Percentiles rank a stretch among this genome's conserved stretches.
These are phyloP conservation scores for Gnetum montanum DNA, from an alignment of 75 land plant species.

Conservation along the genomic window DNA sequence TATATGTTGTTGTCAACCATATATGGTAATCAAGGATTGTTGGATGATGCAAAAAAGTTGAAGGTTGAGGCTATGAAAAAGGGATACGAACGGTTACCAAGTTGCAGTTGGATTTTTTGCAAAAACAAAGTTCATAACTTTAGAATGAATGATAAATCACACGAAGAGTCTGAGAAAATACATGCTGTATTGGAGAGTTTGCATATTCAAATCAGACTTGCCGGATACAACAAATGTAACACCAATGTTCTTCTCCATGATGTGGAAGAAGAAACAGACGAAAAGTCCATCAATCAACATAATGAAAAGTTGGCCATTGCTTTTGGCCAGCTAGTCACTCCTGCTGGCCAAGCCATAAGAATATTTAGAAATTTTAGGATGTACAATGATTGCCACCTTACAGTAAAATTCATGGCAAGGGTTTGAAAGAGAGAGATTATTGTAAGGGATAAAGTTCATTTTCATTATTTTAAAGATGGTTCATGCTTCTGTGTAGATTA, in stretches of 20 bases:
- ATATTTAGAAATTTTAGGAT: not conserved
- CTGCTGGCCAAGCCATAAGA: not conserved
- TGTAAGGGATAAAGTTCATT: not conserved
- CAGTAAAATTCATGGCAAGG: not conserved
- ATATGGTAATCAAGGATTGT: constrained; percentile 9
- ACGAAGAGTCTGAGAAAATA: not conserved
- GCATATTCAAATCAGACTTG: not conserved
- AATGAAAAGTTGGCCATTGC: not conserved
- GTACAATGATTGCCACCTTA: not conserved
- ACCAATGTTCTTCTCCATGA: not conserved
- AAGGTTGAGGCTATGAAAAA: not conserved
- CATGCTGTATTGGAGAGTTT: not conserved
- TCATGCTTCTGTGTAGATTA: not conserved
- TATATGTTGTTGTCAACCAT: constrained; percentile 16
- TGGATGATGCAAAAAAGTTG: constrained; percentile 1
- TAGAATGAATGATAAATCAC: constrained; percentile 1
- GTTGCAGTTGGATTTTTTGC: constrained; percentile 8
- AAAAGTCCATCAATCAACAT: not conserved
- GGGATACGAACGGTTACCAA: constrained; percentile 1
- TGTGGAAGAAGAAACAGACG: not conserved
- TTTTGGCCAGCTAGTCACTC: not conserved
- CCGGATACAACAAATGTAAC: not conserved
- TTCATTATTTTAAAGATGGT: not conserved
- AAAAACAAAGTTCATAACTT: constrained; percentile 7
- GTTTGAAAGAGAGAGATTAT: not conserved